These are phyloP conservation scores for Botrytis squamosa DNA, from an alignment of 2,329 filamentous ascomycete species.

Conservation along the genomic window DNA sequence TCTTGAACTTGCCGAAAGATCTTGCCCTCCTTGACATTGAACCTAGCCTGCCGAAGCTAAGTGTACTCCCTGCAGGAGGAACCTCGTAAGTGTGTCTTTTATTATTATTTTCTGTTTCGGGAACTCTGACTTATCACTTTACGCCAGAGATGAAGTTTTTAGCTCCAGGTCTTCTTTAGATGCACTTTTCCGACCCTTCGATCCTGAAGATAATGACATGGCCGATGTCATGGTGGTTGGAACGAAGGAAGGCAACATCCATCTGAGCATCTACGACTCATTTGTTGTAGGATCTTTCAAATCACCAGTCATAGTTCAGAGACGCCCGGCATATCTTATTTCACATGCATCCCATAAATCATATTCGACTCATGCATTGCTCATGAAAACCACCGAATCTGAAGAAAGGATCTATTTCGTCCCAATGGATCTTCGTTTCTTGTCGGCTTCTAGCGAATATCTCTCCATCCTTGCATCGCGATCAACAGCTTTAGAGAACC, in stretches of 20 bases:
- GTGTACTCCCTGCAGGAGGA: slow-evolving; percentile 65
- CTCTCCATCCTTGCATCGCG: slow-evolving; percentile 83
- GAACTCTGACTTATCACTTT: slow-evolving; percentile 1
- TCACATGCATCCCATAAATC: slow-evolving; percentile 70
- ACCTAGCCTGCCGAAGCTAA: slow-evolving; percentile 72
- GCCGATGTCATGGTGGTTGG: slow-evolving; percentile 78
- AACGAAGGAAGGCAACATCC: slow-evolving; percentile 67
- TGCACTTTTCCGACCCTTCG: slow-evolving; percentile 39
- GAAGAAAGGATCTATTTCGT: slow-evolving; percentile 56
- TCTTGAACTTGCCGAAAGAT: slow-evolving; percentile 64
- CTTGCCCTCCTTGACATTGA: slow-evolving; percentile 75
- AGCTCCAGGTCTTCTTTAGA: slow-evolving; percentile 39
- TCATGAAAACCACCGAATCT: slow-evolving; percentile 52
- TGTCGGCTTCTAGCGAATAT: slow-evolving; percentile 74
- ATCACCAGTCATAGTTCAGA: slow-evolving; percentile 42
- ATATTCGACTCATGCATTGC: slow-evolving; percentile 72
- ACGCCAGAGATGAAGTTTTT: slow-evolving; percentile 40
- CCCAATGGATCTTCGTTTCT: slow-evolving; percentile 79
- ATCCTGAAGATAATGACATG: slow-evolving; percentile 66
- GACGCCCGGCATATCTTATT: slow-evolving; percentile 41
- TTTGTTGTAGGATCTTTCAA: slow-evolving; percentile 72
- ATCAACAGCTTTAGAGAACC: slow-evolving; percentile 80
- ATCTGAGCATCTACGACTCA: slow-evolving; percentile 82
- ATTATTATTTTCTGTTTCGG: background rate
- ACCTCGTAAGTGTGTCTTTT: slow-evolving; percentile 51